A percentile compares a stretch with the other conserved stretches of the same genome.
Evolutionary conservation across 768 basidiomycete species (phyloP).

Genomic region (Leucosporidium yakuticum): DNA sequence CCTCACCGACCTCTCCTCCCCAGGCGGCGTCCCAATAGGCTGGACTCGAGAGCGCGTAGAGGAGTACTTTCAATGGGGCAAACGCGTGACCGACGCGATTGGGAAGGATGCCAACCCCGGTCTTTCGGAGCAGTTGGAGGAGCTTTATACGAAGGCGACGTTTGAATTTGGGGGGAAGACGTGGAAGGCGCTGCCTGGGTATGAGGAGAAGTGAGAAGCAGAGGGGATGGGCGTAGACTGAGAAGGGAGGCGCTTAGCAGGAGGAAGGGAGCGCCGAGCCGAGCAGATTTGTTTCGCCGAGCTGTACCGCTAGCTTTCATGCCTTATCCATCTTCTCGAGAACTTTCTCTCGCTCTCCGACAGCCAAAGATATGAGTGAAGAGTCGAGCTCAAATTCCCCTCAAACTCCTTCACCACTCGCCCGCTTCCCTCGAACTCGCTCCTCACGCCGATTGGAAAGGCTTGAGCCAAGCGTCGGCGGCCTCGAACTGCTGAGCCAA

Average conservation of each 20-base stretch:
- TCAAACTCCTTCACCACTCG: too few species aligned
- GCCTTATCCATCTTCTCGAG: too few species aligned
- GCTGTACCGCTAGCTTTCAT: too few species aligned
- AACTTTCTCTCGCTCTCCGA: too few species aligned
- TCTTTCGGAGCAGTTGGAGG: conserved; percentile 15
- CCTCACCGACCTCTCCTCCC: conserved; percentile 7
- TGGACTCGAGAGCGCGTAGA: conserved; percentile 21
- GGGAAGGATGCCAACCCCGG: conserved; percentile 25
- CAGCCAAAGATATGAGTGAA: too few species aligned
- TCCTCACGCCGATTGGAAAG: conserved; percentile 40
- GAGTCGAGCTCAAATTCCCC: too few species aligned
- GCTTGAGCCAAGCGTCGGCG: conserved; percentile 87
- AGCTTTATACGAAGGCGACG: conserved; percentile 9
- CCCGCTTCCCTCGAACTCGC: too few species aligned
- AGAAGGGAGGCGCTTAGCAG: too few species aligned
- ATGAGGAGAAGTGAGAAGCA: too few species aligned
- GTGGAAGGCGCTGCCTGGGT: conserved; percentile 4
- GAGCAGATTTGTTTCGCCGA: too few species aligned
- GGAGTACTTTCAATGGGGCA: conserved; percentile 19
- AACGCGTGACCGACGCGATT: conserved; percentile 14
- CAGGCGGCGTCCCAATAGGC: neutral
- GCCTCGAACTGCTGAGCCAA: conserved; percentile 93
- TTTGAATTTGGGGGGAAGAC: conserved; percentile 9
- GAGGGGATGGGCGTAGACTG: too few species aligned
- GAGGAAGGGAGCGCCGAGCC: too few species aligned